Evolutionary conservation across 148 eudicot genomes (phyloP), one percentile per base, ranked within the genome.

Genomic region (Nepenthes mirabilis): DNA sequence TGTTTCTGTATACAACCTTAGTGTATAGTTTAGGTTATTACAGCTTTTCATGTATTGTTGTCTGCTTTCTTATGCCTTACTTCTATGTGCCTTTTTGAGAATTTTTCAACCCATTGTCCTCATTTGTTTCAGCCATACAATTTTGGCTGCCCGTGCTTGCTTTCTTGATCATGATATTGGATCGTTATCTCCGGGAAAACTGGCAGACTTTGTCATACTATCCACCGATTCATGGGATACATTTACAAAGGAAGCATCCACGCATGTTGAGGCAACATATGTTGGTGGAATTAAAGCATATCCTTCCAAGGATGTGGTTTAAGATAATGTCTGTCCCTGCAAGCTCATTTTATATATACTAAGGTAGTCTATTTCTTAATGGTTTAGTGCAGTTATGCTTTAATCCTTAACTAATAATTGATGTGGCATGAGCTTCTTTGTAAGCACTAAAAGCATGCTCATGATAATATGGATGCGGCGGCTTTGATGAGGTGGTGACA

Each of bases 201-300:
- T 76, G 55, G 99, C 95, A 43, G 99, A 94, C 74, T 94, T 94
- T 67, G 99, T 89, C 10, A 74, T 94, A 47, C 66, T 94, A 36
- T 79, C 87, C 11, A 61, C 73, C 40, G 63, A 79, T 75, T 86
- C 95, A 34, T 94, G 91, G 95, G 84, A 89, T 14, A 62, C 65
- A 12, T 78, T 93, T 37, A 66, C 47, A 33, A 67, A 56, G 35
- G 87, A 80, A 64, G 91, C 73, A 52, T 75, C 75, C 57, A 80
- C 83, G 23, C 71, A 81, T 7, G 64, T 94, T 9, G 79, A 80
- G 67, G 90, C 97, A 36, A 89, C 99, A 33, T 94, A 82, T 76
- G 85, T 94, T 48, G 83, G 91, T 43, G 99, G 99, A 33, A 34
- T 72, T 45, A 63, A 47, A 70, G 90, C 84, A 14, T 83, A 81